Evolutionary conservation across 2,329 filamentous ascomycete genomes (phyloP).

Genomic region (Rutstroemia sydowiana): DNA sequence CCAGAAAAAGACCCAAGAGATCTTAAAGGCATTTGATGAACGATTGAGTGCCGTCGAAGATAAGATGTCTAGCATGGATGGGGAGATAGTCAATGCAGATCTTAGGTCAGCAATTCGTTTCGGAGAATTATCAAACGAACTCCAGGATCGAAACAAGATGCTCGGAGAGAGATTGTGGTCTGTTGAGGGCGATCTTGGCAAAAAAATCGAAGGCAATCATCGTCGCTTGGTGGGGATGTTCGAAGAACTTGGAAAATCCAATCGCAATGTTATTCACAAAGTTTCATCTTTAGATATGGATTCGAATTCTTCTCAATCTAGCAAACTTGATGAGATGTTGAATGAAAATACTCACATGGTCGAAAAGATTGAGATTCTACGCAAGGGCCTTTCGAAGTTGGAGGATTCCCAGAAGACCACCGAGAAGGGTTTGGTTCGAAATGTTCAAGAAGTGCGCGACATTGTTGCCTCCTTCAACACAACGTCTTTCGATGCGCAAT

Average conservation of each 20-base stretch:
- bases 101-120: conserved; percentile 20
- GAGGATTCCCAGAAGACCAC: conserved; percentile 12
- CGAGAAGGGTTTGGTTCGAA: conserved; percentile 13
- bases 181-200: conserved; percentile 18
- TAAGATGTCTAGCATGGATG: conserved; percentile 14
- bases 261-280: conserved; percentile 12
- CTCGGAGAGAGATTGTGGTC: conserved; percentile 17
- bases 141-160: conserved; percentile 20
- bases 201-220: conserved; percentile 19
- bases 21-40: conserved; percentile 12
- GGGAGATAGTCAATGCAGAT: conserved; percentile 16
- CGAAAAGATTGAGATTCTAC: conserved; percentile 12
- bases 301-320: conserved; percentile 7
- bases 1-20: conserved; percentile 12
- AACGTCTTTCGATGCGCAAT: conserved; percentile 13
- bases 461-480: conserved; percentile 17
- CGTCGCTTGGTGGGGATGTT: conserved; percentile 15
- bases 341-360: conserved; percentile 12
- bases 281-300: conserved; percentile 13
- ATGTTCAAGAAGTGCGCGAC: conserved; percentile 14
- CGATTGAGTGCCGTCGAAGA: conserved; percentile 12
- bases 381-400: conserved; percentile 14
- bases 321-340: conserved; percentile 14
- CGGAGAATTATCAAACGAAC: conserved; percentile 22
- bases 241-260: conserved; percentile 18